A percentile compares a stretch with the other conserved stretches of the same genome.
These are phyloP conservation scores for Aureobasidium lini DNA, from an alignment of 2,329 filamentous ascomycete species.

Conservation along the genomic window DNA sequence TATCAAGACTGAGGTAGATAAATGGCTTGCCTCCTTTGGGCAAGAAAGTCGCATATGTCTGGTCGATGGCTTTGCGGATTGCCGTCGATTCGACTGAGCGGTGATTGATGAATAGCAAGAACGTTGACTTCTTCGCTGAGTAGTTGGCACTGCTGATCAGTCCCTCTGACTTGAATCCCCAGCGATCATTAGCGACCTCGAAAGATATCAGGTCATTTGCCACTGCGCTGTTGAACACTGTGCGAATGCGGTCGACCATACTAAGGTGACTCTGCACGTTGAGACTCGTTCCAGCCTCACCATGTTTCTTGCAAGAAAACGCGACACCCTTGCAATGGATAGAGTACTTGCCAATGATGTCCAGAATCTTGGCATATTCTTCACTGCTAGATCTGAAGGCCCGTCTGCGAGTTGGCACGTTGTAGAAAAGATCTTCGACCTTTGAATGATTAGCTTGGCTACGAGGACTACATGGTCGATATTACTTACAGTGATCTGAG, in stretches of 20 bases:
- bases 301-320: constrained; percentile 95
- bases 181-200: constrained; percentile 61
- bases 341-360: constrained; percentile 87
- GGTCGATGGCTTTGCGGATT: constrained; percentile 85
- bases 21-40: constrained; percentile 95
- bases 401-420: constrained; percentile 76
- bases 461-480: not conserved
- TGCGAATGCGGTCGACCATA: constrained; percentile 75
- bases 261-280: constrained; percentile 68
- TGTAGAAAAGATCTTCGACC: constrained; percentile 96
- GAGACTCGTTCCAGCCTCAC: constrained; percentile 75
- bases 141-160: constrained; percentile 92
- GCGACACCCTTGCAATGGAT: constrained; percentile 86
- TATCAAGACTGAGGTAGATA: constrained; percentile 82
- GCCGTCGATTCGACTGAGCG: constrained; percentile 82
- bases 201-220: constrained; percentile 84
- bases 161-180: constrained; percentile 76
- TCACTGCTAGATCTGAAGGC: constrained; percentile 89
- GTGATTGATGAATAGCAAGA: constrained; percentile 95
- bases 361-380: constrained; percentile 96
- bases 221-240: constrained; percentile 76
- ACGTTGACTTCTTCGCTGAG: constrained; percentile 77
- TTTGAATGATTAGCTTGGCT: constrained; percentile 21
- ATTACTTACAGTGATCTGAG: constrained; percentile 71
- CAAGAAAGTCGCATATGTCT: constrained; percentile 77